Evolutionary conservation across 352 stramenopile genomes (phyloP).

Genomic region (Hyaloperonospora brassicae): DNA sequence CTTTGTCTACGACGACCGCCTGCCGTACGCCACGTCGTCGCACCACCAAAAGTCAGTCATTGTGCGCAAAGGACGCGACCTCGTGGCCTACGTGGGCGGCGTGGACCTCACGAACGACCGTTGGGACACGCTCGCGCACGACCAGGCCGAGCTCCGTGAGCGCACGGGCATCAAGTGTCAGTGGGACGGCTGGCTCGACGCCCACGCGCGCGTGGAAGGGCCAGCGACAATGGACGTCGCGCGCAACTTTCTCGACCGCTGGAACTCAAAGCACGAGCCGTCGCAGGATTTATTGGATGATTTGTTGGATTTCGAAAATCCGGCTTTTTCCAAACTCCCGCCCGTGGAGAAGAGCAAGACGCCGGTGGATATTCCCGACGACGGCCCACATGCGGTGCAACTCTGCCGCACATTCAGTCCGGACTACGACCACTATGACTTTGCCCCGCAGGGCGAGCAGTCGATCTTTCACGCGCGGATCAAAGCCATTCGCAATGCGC

Average conservation of each 20-base stretch:
- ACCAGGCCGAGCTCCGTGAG: constrained; percentile 39
- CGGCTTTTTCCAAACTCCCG: constrained; percentile 17
- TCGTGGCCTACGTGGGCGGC: constrained; percentile 44
- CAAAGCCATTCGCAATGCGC: constrained; percentile 47
- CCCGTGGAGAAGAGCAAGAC: constrained; percentile 13
- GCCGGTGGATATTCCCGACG: constrained; percentile 9
- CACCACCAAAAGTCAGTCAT: constrained; percentile 68
- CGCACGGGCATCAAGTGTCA: constrained; percentile 29
- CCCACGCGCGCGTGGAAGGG: constrained; percentile 38
- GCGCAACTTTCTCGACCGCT: constrained; percentile 54
- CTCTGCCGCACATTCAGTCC: constrained; percentile 51
- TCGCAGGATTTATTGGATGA: constrained; percentile 37
- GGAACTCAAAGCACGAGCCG: constrained; percentile 38
- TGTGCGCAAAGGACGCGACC: constrained; percentile 30
- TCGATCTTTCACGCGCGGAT: constrained; percentile 42
- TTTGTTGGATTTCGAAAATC: constrained; percentile 47
- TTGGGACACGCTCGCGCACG: constrained; percentile 53
- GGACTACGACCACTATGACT: constrained; percentile 29
- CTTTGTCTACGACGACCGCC: constrained; percentile 58
- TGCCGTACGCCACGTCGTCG: constrained; percentile 47
- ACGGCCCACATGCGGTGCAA: constrained; percentile 29
- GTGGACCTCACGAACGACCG: constrained; percentile 49
- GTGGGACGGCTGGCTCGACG: constrained; percentile 55
- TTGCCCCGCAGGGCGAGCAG: constrained; percentile 48
- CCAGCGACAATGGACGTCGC: constrained; percentile 47